Conservation (phyloP, 2,329 filamentous ascomycete genomes). For the Aspergillus sp. region DNA sequence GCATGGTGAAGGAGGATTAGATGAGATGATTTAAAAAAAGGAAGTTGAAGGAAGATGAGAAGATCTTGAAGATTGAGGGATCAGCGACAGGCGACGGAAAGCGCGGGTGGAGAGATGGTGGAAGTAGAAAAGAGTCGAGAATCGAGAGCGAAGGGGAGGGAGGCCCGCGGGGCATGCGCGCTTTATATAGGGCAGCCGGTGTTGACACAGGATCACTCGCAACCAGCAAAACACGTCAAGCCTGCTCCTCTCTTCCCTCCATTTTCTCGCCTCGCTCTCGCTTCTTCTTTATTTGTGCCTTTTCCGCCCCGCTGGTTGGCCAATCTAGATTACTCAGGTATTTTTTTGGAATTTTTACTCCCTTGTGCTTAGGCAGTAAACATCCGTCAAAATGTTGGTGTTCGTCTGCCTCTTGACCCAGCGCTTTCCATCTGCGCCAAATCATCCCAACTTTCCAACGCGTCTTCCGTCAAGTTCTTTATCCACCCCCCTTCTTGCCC, state of each 20-base stretch:
- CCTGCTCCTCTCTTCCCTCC: slow-evolving; percentile 14
- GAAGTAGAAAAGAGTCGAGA: slow-evolving; percentile 26
- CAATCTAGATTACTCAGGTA: slow-evolving; percentile 1
- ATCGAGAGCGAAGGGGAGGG: slow-evolving; percentile 38
- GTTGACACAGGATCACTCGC: slow-evolving; percentile 44
- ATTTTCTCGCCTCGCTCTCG: slow-evolving; percentile 12
- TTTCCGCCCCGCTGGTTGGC: slow-evolving; percentile 15
- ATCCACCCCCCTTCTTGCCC: slow-evolving; percentile 9
- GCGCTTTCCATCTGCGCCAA: not conserved
- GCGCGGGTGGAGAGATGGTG: slow-evolving; percentile 18
- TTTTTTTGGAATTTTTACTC: slow-evolving; percentile 1
- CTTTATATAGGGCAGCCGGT: slow-evolving; percentile 45
- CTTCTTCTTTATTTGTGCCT: slow-evolving; percentile 11
- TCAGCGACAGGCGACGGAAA: slow-evolving; percentile 8
- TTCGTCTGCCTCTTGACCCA: not conserved
- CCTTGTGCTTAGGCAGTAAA: not conserved
- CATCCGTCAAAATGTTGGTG: not conserved
- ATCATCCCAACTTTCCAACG: not conserved
- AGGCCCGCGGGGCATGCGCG: slow-evolving; percentile 41
- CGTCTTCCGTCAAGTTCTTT: slow-evolving; percentile 11
- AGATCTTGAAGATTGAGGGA: slow-evolving; percentile 16
- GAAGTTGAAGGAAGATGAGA: slow-evolving; percentile 8
- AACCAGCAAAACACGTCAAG: slow-evolving; percentile 25
- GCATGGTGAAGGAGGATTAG: slow-evolving; percentile 50
- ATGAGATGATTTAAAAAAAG: slow-evolving; percentile 11